Conservation (phyloP, 2,329 filamentous ascomycete genomes). For the Chlorencoelia australis region DNA sequence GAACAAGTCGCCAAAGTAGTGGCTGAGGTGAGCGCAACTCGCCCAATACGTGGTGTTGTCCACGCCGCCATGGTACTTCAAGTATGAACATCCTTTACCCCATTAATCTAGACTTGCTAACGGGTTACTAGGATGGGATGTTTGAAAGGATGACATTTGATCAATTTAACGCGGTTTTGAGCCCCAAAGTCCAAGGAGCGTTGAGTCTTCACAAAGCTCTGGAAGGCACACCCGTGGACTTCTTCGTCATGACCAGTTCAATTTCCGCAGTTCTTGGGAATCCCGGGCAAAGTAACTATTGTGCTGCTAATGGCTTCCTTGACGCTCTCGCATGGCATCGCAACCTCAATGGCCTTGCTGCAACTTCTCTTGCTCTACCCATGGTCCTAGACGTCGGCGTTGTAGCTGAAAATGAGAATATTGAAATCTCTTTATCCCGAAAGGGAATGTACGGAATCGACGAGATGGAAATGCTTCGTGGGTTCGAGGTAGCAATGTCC, state of each 20-base stretch:
- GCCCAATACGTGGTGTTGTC: constrained; percentile 20
- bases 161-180: constrained; percentile 8
- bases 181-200: constrained; percentile 27
- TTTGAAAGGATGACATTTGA: constrained; percentile 3
- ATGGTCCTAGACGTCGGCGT: constrained; percentile 30
- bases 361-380: constrained; percentile 20
- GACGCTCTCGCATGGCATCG: constrained; percentile 27
- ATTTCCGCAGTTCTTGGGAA: constrained; percentile 24
- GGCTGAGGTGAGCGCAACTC: constrained; percentile 25
- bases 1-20: constrained; percentile 3
- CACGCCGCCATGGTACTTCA: constrained; percentile 6
- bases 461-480: constrained; percentile 10
- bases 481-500: constrained; percentile 19
- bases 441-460: constrained; percentile 12
- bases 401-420: constrained; percentile 23
- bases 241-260: constrained; percentile 28
- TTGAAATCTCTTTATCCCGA: constrained; percentile 6
- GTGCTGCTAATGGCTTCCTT: constrained; percentile 30
- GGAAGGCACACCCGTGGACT: constrained; percentile 23
- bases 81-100: neutral
- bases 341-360: constrained; percentile 19
- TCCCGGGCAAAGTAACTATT: constrained; percentile 30
- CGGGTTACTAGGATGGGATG: constrained; percentile 17
- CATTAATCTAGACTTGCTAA: neutral
- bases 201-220: constrained; percentile 11